A percentile compares a stretch with the other conserved stretches of the same genome.
Evolutionary conservation across 2,329 filamentous ascomycete species (phyloP).

Genomic region (Pleomassaria siparia): DNA sequence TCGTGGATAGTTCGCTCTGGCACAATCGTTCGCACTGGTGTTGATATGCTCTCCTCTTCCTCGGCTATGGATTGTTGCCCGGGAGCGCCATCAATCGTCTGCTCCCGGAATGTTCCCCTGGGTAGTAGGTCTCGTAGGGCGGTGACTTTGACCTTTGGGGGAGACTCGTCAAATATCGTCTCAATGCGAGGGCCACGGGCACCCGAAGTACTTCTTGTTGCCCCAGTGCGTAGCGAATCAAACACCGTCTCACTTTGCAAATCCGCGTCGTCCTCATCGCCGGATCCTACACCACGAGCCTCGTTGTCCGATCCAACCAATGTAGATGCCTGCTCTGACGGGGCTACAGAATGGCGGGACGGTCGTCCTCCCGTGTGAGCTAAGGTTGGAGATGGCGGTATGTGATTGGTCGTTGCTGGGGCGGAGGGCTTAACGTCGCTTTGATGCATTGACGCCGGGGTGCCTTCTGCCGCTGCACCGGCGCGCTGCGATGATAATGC

Average conservation of each 20-base stretch:
- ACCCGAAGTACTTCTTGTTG: conserved; percentile 66
- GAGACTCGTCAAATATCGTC: conserved; percentile 80
- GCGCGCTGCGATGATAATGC: conserved; percentile 22
- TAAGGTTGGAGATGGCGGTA: conserved; percentile 36
- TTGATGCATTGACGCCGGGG: conserved; percentile 35
- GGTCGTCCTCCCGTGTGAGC: conserved; percentile 43
- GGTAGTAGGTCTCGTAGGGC: conserved; percentile 53
- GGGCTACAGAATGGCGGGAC: conserved; percentile 57
- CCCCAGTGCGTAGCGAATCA: conserved; percentile 73
- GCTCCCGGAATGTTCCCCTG: conserved; percentile 47
- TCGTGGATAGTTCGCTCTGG: conserved; percentile 40
- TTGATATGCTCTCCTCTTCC: conserved; percentile 53
- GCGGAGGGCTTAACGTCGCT: conserved; percentile 31
- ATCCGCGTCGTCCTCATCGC: conserved; percentile 77
- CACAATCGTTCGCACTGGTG: conserved; percentile 49
- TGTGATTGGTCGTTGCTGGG: conserved; percentile 34
- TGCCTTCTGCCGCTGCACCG: conserved; percentile 22
- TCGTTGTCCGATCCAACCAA: conserved; percentile 72
- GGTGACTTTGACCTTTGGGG: conserved; percentile 49
- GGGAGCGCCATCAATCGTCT: conserved; percentile 32
- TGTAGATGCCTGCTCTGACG: conserved; percentile 64
- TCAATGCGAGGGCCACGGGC: conserved; percentile 72
- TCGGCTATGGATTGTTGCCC: conserved; percentile 51
- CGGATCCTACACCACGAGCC: conserved; percentile 63
- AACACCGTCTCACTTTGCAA: conserved; percentile 76